phyloP scores from a whole-genome alignment of 108 stramenopile species.

The Pseudonitzschia delicatissima region DNA sequence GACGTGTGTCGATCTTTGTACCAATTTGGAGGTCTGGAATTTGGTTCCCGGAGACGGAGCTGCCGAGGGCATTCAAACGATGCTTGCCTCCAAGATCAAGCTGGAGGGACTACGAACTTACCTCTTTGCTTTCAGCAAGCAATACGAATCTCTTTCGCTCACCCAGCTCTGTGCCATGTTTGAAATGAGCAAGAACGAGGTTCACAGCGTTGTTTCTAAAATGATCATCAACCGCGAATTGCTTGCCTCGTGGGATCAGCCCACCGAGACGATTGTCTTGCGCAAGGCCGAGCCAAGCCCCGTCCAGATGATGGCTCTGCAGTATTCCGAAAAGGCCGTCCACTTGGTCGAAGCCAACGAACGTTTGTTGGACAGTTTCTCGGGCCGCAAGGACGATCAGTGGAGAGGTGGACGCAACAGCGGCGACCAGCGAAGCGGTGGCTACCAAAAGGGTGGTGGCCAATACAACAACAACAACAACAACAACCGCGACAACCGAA shows the following conservation, averaged over 20 bases:
- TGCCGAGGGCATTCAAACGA: slow-evolving; percentile 69
- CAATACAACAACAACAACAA: background rate
- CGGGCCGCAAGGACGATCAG: slow-evolving; percentile 69
- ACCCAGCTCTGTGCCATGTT: slow-evolving; percentile 93
- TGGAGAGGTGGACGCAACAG: slow-evolving; percentile 55
- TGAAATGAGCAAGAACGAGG: slow-evolving; percentile 86
- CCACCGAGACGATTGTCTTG: slow-evolving; percentile 95
- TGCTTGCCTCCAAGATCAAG: slow-evolving; percentile 91
- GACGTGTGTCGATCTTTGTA: slow-evolving; percentile 74
- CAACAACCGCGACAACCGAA: background rate
- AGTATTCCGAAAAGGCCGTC: slow-evolving; percentile 91
- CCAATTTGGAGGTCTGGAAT: slow-evolving; percentile 90
- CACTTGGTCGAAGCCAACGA: slow-evolving; percentile 94
- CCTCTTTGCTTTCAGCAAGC: slow-evolving; percentile 84
- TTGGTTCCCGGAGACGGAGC: slow-evolving; percentile 85
- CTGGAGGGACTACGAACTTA: slow-evolving; percentile 95
- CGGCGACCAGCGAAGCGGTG: slow-evolving; percentile 33
- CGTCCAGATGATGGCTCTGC: slow-evolving; percentile 90
- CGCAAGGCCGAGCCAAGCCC: slow-evolving; percentile 82
- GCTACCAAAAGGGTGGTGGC: slow-evolving; percentile 25
- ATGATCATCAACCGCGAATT: slow-evolving; percentile 99
- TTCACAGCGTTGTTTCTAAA: slow-evolving; percentile 92
- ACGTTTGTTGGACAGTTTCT: slow-evolving; percentile 87
- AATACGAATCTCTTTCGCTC: slow-evolving; percentile 92
- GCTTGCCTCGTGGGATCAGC: slow-evolving; percentile 96